Conservation (phyloP, 306 rosid species). For the Cicer judaicum region DNA sequence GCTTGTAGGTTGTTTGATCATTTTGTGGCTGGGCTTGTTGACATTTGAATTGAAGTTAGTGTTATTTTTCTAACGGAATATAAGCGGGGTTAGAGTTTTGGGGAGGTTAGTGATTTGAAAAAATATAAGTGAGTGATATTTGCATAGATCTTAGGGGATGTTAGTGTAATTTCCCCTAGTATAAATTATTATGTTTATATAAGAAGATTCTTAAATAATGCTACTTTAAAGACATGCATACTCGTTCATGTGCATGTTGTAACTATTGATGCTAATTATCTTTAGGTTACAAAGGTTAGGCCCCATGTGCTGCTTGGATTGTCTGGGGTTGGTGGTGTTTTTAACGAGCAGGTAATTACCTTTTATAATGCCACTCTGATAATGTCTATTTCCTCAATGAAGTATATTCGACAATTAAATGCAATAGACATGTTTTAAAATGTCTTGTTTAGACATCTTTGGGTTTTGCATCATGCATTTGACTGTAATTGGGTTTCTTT, state of each 20-base stretch:
- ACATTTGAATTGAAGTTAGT: too few species aligned
- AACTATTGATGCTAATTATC: slow-evolving; percentile 38
- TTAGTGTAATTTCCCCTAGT: too few species aligned
- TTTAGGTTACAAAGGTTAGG: slow-evolving; percentile 87
- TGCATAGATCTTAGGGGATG: too few species aligned
- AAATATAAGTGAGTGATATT: too few species aligned
- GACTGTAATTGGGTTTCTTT: slow-evolving; percentile 41
- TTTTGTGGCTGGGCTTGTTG: too few species aligned
- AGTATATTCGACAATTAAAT: slow-evolving; percentile 27
- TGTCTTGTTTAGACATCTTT: slow-evolving; percentile 40
- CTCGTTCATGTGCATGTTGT: slow-evolving; percentile 17
- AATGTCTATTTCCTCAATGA: slow-evolving; percentile 25
- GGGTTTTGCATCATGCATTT: slow-evolving; percentile 36
- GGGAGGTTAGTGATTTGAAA: too few species aligned
- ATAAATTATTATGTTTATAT: slow-evolving; percentile 13
- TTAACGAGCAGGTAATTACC: slow-evolving; percentile 79
- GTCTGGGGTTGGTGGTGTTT: slow-evolving; percentile 98
- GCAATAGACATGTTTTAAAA: slow-evolving; percentile 34
- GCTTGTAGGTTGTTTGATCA: too few species aligned
- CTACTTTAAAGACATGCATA: slow-evolving; percentile 22
- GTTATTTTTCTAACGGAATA: too few species aligned
- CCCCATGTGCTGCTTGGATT: slow-evolving; percentile 96
- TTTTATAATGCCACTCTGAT: slow-evolving; percentile 39
- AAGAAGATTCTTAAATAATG: slow-evolving; percentile 31
- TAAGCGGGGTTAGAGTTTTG: too few species aligned